Evolutionary conservation across 345 rosid species (phyloP).

Genomic region (Lagerstroemia speciosa): DNA sequence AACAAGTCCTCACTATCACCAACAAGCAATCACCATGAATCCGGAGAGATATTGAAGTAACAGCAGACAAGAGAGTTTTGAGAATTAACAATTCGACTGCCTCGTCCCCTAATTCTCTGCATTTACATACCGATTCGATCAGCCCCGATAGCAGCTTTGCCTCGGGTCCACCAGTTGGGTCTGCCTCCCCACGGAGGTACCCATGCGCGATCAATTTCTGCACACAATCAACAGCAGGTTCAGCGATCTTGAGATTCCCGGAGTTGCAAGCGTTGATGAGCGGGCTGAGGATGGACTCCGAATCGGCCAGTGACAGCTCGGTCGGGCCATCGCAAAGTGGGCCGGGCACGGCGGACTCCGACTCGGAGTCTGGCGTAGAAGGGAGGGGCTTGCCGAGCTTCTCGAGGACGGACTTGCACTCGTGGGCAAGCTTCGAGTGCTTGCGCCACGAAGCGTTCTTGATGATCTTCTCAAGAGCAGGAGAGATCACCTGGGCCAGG

Average conservation of each 20-base stretch:
- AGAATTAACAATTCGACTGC: slow-evolving; percentile 59
- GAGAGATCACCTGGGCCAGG: slow-evolving; percentile 56
- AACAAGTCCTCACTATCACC: slow-evolving; percentile 85
- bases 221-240: slow-evolving; percentile 82
- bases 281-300: slow-evolving; percentile 80
- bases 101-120: slow-evolving; percentile 78
- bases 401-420: slow-evolving; percentile 84
- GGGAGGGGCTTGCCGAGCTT: slow-evolving; percentile 39
- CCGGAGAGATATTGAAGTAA: slow-evolving; percentile 74
- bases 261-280: slow-evolving; percentile 65
- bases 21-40: slow-evolving; percentile 91
- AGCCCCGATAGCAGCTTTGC: slow-evolving; percentile 55
- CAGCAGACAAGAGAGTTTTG: slow-evolving; percentile 80
- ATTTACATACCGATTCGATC: slow-evolving; percentile 76
- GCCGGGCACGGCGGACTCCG: slow-evolving; percentile 61
- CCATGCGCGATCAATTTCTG: slow-evolving; percentile 90
- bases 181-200: slow-evolving; percentile 96
- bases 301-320: slow-evolving; percentile 70
- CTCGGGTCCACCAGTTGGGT: slow-evolving; percentile 65
- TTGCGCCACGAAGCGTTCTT: slow-evolving; percentile 98
- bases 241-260: slow-evolving; percentile 74
- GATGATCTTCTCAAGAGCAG: slow-evolving; percentile 76
- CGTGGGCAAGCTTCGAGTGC: slow-evolving; percentile 88
- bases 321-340: slow-evolving; percentile 79
- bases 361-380: slow-evolving; percentile 30